Percentiles rank a stretch among this genome's conserved stretches.
Conservation (phyloP, 495 filamentous ascomycete species). For the Tuber magnatum region DNA sequence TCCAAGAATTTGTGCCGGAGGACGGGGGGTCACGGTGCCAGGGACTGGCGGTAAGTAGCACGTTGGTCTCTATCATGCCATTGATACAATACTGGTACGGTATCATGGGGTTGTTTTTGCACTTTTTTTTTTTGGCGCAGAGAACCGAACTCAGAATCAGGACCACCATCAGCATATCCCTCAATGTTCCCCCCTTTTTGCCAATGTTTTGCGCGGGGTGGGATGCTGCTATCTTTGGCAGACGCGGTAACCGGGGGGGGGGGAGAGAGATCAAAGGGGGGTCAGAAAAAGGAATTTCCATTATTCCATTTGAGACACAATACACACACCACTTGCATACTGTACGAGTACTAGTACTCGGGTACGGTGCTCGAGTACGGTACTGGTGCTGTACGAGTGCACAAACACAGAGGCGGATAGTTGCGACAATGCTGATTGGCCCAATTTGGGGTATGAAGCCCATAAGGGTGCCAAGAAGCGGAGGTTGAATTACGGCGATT, state of each 20-base stretch:
- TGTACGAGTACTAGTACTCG: no score
- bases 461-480: neutral
- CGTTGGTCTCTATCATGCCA: neutral
- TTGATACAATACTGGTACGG: neutral
- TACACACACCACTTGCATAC: neutral
- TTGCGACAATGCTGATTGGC: neutral
- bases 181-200: neutral
- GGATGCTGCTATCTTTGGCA: slow-evolving; percentile 3
- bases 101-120: neutral
- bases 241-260: neutral
- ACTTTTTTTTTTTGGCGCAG: neutral
- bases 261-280: neutral
- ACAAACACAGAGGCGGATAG: neutral
- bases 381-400: no score
- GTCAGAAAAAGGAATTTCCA: neutral
- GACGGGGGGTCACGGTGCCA: neutral
- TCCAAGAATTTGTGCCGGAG: neutral
- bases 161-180: neutral
- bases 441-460: neutral
- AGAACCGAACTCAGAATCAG: neutral
- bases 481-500: neutral
- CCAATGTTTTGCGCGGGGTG: neutral
- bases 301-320: slow-evolving; percentile 1
- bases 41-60: neutral
- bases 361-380: no score